These are phyloP conservation scores for Fusarium keratoplasticum DNA, from an alignment of 2,329 filamentous ascomycete species.

Conservation along the genomic window DNA sequence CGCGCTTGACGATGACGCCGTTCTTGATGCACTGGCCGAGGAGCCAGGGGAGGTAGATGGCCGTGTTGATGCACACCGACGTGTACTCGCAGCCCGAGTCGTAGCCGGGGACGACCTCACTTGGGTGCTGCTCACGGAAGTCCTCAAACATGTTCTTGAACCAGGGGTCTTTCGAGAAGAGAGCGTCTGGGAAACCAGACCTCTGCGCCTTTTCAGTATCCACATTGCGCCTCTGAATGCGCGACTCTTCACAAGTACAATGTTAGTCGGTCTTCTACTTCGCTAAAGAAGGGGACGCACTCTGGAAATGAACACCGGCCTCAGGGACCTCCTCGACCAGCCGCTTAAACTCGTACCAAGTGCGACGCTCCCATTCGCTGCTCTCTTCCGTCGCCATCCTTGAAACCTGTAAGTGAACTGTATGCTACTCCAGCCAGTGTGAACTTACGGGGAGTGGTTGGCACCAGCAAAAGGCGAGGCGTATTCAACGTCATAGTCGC, in stretches of 20 bases:
- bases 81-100: constrained; percentile 82
- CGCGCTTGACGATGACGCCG: constrained; percentile 76
- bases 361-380: constrained; percentile 70
- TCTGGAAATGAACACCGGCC: constrained; percentile 84
- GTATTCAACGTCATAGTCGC: constrained; percentile 92
- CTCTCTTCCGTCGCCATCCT: constrained; percentile 59
- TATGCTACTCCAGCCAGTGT: fast-evolving
- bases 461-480: constrained; percentile 90
- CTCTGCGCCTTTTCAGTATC: constrained; percentile 59
- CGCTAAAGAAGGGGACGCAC: constrained; percentile 49
- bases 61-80: constrained; percentile 91
- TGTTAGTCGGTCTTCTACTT: constrained; percentile 10
- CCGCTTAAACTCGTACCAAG: constrained; percentile 72
- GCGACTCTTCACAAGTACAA: constrained; percentile 52
- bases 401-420: neutral
- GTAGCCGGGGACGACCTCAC: constrained; percentile 71
- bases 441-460: constrained; percentile 78
- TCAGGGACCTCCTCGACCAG: constrained; percentile 76
- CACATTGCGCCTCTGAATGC: constrained; percentile 68
- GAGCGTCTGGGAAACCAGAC: constrained; percentile 65
- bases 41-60: constrained; percentile 89
- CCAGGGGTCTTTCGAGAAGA: constrained; percentile 77
- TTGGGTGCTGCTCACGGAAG: constrained; percentile 70
- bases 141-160: constrained; percentile 78
- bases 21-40: constrained; percentile 81